A percentile compares a stretch with the other conserved stretches of the same genome.
Evolutionary conservation across 371 early-diverging fungal species (phyloP).

Genomic region (Rhizopus arrhizus): DNA sequence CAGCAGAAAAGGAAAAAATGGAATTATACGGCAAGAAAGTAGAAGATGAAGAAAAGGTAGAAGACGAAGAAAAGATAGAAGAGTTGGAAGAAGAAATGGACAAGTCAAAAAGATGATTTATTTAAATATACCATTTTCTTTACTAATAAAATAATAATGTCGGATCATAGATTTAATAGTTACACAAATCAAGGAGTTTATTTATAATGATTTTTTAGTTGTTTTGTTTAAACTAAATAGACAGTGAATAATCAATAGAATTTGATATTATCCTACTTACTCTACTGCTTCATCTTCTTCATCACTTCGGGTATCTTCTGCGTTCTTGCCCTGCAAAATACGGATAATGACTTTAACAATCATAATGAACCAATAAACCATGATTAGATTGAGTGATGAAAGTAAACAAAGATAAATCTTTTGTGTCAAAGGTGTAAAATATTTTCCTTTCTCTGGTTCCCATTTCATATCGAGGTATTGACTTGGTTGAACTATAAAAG

Average conservation of each 20-base stretch:
- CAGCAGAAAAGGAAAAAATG: conserved; percentile 17
- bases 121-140: background rate
- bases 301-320: conserved; percentile 76
- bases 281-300: conserved; percentile 49
- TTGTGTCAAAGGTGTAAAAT: conserved; percentile 55
- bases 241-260: too few relatives aligned
- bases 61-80: background rate
- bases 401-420: conserved; percentile 63
- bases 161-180: too few relatives aligned
- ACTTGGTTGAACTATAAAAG: conserved; percentile 44
- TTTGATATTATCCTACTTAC: background rate
- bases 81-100: background rate
- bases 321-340: conserved; percentile 64
- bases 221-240: too few relatives aligned
- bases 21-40: conserved; percentile 9
- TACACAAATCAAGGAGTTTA: too few relatives aligned
- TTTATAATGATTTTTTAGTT: too few relatives aligned
- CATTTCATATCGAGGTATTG: conserved; percentile 55
- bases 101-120: background rate
- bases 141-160: too few relatives aligned
- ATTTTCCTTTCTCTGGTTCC: conserved; percentile 69
- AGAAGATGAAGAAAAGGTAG: conserved; percentile 5
- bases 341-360: conserved; percentile 67
- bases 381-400: conserved; percentile 60
- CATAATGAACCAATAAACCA: conserved; percentile 79